Percentiles rank a stretch among this genome's conserved stretches.
These are phyloP conservation scores for Ophiobolus disseminans DNA, from an alignment of 2,329 filamentous ascomycete species.

Conservation along the genomic window DNA sequence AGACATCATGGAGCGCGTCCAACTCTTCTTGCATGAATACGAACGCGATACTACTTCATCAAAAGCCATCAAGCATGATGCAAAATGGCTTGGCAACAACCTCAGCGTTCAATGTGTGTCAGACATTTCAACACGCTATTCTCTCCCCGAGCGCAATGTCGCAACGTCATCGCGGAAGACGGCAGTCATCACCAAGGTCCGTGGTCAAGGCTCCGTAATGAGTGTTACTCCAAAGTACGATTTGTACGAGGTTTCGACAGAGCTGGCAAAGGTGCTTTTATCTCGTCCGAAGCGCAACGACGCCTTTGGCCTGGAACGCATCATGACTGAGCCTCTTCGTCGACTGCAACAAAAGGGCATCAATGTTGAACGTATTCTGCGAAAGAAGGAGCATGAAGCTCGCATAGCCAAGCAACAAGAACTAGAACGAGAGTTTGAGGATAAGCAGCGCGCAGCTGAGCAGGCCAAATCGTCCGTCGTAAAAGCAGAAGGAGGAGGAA, in stretches of 20 bases:
- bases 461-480: constrained; percentile 33
- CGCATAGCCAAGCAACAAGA: constrained; percentile 85
- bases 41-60: constrained; percentile 63
- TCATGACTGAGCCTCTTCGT: constrained; percentile 83
- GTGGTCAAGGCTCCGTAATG: constrained; percentile 70
- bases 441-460: constrained; percentile 54
- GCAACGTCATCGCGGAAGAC: constrained; percentile 53
- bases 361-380: constrained; percentile 93
- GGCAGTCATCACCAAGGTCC: constrained; percentile 77
- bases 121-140: constrained; percentile 77
- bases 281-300: constrained; percentile 85
- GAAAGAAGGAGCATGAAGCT: constrained; percentile 85
- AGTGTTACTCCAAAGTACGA: constrained; percentile 80
- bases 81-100: constrained; percentile 89
- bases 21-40: constrained; percentile 88
- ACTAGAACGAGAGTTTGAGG: constrained; percentile 70
- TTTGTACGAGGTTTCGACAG: constrained; percentile 90
- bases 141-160: constrained; percentile 74
- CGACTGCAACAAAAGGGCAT: constrained; percentile 87
- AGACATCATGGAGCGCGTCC: constrained; percentile 84
- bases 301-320: constrained; percentile 87
- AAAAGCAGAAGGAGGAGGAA: constrained; percentile 20
- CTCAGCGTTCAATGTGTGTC: constrained; percentile 79
- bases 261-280: constrained; percentile 81
- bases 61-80: constrained; percentile 78